Conservation (phyloP, 116 monocot genomes). For the Dioscorea cayenensis region DNA sequence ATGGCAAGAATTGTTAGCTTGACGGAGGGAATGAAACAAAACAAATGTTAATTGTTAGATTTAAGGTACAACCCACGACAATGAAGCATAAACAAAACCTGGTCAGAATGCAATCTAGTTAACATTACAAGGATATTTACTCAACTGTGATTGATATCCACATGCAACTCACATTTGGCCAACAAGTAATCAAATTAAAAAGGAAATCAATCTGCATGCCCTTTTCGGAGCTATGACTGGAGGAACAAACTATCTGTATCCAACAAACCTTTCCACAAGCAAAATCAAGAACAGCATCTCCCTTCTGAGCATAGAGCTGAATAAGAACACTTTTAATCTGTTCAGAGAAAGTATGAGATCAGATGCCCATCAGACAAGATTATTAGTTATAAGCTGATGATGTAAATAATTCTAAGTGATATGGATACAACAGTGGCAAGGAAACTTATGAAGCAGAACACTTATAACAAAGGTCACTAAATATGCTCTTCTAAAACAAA, state of each 20-base stretch:
- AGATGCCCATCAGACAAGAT: neutral
- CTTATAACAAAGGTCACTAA: too few relatives aligned
- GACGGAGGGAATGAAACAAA: neutral
- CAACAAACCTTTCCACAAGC: conserved; percentile 88
- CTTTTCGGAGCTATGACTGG: too few relatives aligned
- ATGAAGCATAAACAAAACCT: neutral
- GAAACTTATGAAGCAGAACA: neutral
- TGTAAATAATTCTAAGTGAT: too few relatives aligned
- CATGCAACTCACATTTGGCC: too few relatives aligned
- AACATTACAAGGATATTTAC: too few relatives aligned
- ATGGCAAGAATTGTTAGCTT: neutral
- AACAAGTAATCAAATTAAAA: too few relatives aligned
- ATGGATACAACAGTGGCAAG: neutral
- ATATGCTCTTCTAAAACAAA: neutral
- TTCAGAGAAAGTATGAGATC: neutral
- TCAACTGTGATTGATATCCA: too few relatives aligned
- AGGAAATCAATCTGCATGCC: too few relatives aligned
- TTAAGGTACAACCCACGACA: neutral
- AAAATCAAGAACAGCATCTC: conserved; percentile 90
- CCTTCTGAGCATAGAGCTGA: conserved; percentile 68
- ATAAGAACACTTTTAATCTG: conserved; percentile 99
- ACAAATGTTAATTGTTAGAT: neutral
- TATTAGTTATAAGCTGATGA: neutral
- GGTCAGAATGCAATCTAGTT: too few relatives aligned
- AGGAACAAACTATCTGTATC: neutral